Base-by-base conservation (phyloP, 2,329 filamentous ascomycete species). In the Amylocarpus encephaloides region DNA sequence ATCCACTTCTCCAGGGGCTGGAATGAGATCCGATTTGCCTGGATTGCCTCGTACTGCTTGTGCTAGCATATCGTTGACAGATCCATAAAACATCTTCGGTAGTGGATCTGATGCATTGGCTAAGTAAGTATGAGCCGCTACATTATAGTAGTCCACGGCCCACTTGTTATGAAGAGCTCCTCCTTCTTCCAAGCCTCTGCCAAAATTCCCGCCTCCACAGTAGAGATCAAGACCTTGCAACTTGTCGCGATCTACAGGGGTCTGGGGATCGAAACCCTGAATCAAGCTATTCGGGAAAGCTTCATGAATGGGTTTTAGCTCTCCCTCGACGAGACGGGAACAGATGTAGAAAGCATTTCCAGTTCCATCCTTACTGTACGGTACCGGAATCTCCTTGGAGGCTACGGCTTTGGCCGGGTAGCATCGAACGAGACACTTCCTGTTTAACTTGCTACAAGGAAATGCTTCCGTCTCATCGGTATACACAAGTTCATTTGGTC, bases 191-290 rank as follows among this genome's bases (percentile, higher is more conserved):
- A 94, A 70, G 0, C 87, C 88, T 29, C 85, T 75, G 5, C 87
- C 88, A 46, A 93, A 81, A 46, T 84, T 89, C 0, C 88, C 88
- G 15, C 85, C 83, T 1, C 88, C 88, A 57, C 84, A 88, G 60
- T 88, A 94, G 0, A 93, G 69, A 55, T 89, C 86, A 3, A 92
- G 67, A 0, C 83, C 85, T 5, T 70, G 71, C 7, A 87, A 70
- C 51, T 72, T 73, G 15, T 62, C 53, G 52, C 50, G 63, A 36
- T 44, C 51, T 5, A 57, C 49, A 5, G 52, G 30, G 1, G 53
- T 56, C 0, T 49, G 43, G 0, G 79, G 76, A 54, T 83, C 69
- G 38, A 79, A 78, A 0, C 81, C 82, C 65, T 86, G 76, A 0
- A 68, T 71, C 2, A 85, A 55, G 4, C 59, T 61, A 5, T 48